Evolutionary conservation across 2,329 filamentous ascomycete species (phyloP), one percentile per base, ranked within the genome.

Genomic region (Ceratocystis destructans): DNA sequence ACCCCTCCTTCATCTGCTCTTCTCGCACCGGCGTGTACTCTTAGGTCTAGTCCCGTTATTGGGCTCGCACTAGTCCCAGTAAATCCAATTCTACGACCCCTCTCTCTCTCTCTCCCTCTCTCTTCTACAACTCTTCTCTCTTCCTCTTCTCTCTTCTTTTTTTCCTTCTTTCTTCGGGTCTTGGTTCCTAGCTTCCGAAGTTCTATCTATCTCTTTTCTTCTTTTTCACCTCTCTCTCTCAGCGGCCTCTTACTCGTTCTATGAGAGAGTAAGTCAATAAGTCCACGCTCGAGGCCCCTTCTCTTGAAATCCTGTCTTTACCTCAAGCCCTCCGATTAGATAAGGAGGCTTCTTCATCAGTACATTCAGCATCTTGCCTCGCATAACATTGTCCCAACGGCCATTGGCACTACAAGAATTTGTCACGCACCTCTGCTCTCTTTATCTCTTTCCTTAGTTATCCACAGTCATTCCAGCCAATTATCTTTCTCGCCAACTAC

Each of bases 1-100:
- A 66, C 59, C 37, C 57, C 64, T 48, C 37, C 64, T 48, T 65
- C 28, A 44, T 62, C 55, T 37, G 61, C 61, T 66, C 55, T 37
- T 55, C 61, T 66, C 55, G 45, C 55, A 66, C 64, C 57, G 64
- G 55, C 20, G 64, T 66, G 64, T 62, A 33, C 44, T 66, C 64
- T 62, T 66, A 12, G 44, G n/a, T 15, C 33, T 66, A 66, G 64
- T 46, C 37, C 48, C 44, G 41, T 62, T 46, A 44, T 62, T 62
- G 45, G 44, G 33, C 55, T 33, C 28, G 15, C 55, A 59, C 55
- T 59, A 59, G 55, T 59, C 55, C 55, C 55, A 59, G 55, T 37
- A 33, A 41, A 59, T 31, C 17, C 22, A 59, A 59, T n/a, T 59
- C 55, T 59, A 25, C 28, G 55, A 15, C 31, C 31, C 28, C 53